These are phyloP conservation scores for Artemisia tridentata DNA, from an alignment of 129 eudicot species.

Conservation along the genomic window DNA sequence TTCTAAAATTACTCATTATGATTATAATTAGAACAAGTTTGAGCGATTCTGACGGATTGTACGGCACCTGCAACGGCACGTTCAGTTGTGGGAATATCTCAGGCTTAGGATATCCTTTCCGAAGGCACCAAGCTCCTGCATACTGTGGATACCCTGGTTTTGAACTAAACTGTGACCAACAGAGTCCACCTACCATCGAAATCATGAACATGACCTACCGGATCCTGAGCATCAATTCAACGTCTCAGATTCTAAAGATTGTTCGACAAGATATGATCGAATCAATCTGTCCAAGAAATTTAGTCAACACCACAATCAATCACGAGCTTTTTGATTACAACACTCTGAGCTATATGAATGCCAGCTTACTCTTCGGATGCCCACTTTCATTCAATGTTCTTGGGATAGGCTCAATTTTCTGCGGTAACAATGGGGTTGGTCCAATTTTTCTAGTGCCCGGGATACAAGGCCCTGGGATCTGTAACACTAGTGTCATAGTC, in stretches of 20 bases:
- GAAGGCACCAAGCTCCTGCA: conserved; percentile 41
- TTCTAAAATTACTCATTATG: conserved; percentile 25
- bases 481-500: conserved; percentile 48
- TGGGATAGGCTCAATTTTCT: conserved; percentile 14
- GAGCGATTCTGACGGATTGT: conserved; percentile 26
- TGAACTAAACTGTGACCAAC: conserved; percentile 39
- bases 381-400: conserved; percentile 23
- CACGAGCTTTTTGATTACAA: conserved; percentile 41
- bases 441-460: conserved; percentile 39
- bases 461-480: conserved; percentile 41
- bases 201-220: conserved; percentile 36
- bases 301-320: conserved; percentile 57
- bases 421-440: conserved; percentile 22
- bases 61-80: conserved; percentile 36
- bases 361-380: conserved; percentile 58
- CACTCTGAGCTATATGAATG: conserved; percentile 32
- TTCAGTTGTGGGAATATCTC: conserved; percentile 64
- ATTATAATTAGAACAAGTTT: conserved; percentile 17
- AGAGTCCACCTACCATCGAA: conserved; percentile 25
- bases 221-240: conserved; percentile 34
- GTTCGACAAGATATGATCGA: conserved; percentile 43
- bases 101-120: conserved; percentile 61
- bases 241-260: conserved; percentile 32
- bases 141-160: conserved; percentile 62
- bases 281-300: conserved; percentile 40